A percentile compares a stretch with the other conserved stretches of the same genome.
Conservation (phyloP, 129 eudicot genomes). For the Saussurea involucrata region DNA sequence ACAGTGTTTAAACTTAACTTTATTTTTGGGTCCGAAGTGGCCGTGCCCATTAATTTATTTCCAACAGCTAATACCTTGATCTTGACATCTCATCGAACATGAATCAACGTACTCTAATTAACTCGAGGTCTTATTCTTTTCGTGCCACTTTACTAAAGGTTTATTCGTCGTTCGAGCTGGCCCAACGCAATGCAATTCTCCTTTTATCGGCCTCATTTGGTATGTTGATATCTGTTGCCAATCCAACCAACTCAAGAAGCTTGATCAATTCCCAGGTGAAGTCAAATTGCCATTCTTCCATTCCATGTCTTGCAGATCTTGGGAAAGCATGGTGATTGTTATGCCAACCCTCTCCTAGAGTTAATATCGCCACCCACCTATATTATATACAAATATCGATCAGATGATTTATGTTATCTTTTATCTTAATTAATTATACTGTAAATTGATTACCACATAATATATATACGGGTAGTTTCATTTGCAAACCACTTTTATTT, state of each 20-base stretch:
- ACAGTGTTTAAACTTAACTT: too few species aligned
- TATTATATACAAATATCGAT: not conserved
- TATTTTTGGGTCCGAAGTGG: too few species aligned
- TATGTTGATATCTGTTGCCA: constrained; percentile 59
- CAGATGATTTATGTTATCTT: not conserved
- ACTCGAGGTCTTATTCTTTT: too few species aligned
- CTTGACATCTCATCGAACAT: too few species aligned
- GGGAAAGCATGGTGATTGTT: constrained; percentile 87
- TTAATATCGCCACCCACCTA: constrained; percentile 70
- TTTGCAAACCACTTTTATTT: too few species aligned
- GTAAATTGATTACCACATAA: not conserved
- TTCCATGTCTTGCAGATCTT: constrained; percentile 73
- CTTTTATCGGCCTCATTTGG: constrained; percentile 43
- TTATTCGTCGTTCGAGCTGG: not conserved
- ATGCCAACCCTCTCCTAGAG: constrained; percentile 86
- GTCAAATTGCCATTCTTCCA: constrained; percentile 79
- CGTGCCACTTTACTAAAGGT: too few species aligned
- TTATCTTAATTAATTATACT: not conserved
- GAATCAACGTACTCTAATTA: too few species aligned
- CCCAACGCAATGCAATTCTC: constrained; percentile 18
- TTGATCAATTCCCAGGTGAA: constrained; percentile 63
- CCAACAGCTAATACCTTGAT: too few species aligned
- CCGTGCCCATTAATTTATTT: too few species aligned
- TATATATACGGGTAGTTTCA: too few species aligned
- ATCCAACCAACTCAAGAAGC: constrained; percentile 52